Evolutionary conservation across 768 basidiomycete species (phyloP).

Genomic region (Mrakia blollopis): DNA sequence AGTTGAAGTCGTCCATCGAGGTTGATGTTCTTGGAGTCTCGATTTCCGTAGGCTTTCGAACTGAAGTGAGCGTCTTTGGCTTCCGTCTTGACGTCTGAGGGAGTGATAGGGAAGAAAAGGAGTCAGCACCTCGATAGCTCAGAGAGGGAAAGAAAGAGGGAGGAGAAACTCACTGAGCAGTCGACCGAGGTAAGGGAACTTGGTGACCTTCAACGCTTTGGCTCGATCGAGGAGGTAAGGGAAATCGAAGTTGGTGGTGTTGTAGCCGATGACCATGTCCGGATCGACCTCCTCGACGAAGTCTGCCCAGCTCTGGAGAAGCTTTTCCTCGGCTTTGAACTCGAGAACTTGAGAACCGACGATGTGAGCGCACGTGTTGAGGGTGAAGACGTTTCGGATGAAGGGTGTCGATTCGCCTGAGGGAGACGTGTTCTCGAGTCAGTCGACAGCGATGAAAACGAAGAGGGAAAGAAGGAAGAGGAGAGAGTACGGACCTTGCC

Average conservation of each 20-base stretch:
- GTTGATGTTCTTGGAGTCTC: conserved; percentile 88
- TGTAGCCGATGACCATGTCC: conserved; percentile 94
- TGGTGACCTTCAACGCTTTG: conserved; percentile 63
- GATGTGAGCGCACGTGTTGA: conserved; percentile 89
- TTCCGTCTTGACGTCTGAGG: conserved; percentile 65
- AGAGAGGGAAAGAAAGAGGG: background rate
- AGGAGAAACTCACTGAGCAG: conserved; percentile 57
- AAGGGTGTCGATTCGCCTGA: conserved; percentile 87
- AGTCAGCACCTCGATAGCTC: background rate
- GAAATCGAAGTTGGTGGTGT: conserved; percentile 88
- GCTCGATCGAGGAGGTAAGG: conserved; percentile 94
- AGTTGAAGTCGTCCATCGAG: conserved; percentile 91
- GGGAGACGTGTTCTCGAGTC: background rate
- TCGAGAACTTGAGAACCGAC: conserved; percentile 95
- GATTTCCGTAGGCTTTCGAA: conserved; percentile 93
- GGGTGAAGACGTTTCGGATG: conserved; percentile 91
- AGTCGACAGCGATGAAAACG: too few relatives aligned
- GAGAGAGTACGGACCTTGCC: conserved; percentile 64
- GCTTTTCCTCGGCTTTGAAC: conserved; percentile 64
- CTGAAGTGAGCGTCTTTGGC: conserved; percentile 95
- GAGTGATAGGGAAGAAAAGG: background rate
- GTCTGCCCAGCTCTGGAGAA: conserved; percentile 81
- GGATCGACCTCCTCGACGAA: conserved; percentile 88
- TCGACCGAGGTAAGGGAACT: conserved; percentile 71
- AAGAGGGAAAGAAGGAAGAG: background rate